Evolutionary conservation across 176 grass and related monocot genomes (phyloP).

Genomic region (Oryza australiensis): DNA sequence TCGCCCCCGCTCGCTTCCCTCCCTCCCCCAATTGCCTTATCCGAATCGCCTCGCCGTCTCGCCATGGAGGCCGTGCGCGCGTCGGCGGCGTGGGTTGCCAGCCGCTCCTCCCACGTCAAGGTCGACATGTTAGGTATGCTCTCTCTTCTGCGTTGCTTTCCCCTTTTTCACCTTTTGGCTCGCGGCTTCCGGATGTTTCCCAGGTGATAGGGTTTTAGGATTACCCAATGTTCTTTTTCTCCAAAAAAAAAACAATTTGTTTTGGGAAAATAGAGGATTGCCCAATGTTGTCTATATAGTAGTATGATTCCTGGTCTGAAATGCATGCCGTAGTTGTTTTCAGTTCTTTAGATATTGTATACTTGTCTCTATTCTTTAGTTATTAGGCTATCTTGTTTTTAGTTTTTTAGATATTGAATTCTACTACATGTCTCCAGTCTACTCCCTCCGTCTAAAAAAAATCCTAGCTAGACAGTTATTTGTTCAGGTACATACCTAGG

Average conservation of each 20-base stretch:
- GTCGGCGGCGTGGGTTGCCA: constrained; percentile 85
- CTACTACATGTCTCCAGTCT: too few species aligned
- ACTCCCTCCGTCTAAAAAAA: too few species aligned
- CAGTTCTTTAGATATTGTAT: neutral
- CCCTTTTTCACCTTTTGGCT: neutral
- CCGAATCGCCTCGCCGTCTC: neutral
- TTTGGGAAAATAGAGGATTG: too few species aligned
- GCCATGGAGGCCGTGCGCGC: constrained; percentile 79
- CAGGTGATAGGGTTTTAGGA: constrained; percentile 37
- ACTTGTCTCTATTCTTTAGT: neutral
- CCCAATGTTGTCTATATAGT: neutral
- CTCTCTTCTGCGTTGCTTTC: neutral
- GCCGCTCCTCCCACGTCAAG: constrained; percentile 74
- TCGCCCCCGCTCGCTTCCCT: neutral
- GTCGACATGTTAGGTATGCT: constrained; percentile 63
- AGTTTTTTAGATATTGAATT: too few species aligned
- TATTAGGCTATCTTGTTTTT: too few species aligned
- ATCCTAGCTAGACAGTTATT: too few species aligned
- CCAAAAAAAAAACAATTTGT: too few species aligned
- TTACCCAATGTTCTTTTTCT: neutral
- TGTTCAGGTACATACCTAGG: too few species aligned
- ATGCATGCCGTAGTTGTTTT: neutral
- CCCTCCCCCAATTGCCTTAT: constrained; percentile 16
- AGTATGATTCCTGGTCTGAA: neutral
- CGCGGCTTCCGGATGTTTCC: neutral